Base-by-base conservation (phyloP, 1,139 yeast genomes). In the Casaregolazyma suthepensis region DNA sequence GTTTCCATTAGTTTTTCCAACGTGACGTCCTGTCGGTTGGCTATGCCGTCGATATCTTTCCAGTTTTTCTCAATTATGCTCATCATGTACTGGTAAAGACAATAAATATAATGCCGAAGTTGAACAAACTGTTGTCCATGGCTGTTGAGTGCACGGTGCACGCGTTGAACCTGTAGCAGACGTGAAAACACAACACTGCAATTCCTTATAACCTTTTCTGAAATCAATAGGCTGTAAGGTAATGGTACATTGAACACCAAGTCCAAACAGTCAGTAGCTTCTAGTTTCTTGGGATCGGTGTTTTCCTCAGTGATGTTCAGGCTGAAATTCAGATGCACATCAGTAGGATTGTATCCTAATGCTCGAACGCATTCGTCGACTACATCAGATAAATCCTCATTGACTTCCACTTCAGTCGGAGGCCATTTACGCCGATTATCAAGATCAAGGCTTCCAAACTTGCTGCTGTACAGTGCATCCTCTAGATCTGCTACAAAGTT, bases 181-280 rank as follows among this genome's bases (percentile, higher is more conserved):
- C 57, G 50, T 10, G 47, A 18, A 48, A 61, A 62, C 10, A 60
- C 46, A n/a, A 26, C 37, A 19, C 23, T 46, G 42, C 53, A 54
- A 13, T 47, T 42, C 6, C 44, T 19, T 10, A 57, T 35, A 9
- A 57, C 55, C 19, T 43, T 35, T 1, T 50, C 23, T 20, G 54
- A 53, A 19, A 63, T 35, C 9, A 63, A 46, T 7, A 58, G 19
- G 18, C 52, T 43, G n/a, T 61, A 49, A 10, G 65, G 65, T 38
- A 50, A 44, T 2, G 63, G 63, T 2, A 60, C 59, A 20, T 51
- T 52, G 51, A 61, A 61, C 29, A 54, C 51, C 45, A 61, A 49
- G 23, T 20, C 45, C 23, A 49, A 22, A 19, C 13, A 9, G 40
- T 45, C 38, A 40, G 52, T 46, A 10, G 48, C 46, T 12, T 35